These are phyloP conservation scores for Fusarium dimerum DNA, from an alignment of 2,329 filamentous ascomycete genomes.

Conservation along the genomic window DNA sequence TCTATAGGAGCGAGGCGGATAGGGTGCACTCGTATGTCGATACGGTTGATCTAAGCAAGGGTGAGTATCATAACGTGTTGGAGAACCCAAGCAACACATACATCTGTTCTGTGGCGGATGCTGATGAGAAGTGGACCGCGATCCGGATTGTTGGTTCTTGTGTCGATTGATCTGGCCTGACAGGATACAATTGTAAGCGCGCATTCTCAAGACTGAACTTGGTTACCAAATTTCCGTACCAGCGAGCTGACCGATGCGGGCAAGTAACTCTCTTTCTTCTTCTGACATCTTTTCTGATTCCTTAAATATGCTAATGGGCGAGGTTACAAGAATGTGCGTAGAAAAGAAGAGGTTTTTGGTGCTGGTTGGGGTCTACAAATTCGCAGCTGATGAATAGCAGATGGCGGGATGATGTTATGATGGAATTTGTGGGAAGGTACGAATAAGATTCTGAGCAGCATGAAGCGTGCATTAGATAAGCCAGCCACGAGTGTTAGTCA, in stretches of 20 bases:
- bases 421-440: not conserved
- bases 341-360: no score
- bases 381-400: not conserved
- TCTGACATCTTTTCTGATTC: constrained; percentile 41
- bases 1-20: constrained; percentile 37
- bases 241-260: constrained; percentile 54
- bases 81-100: constrained; percentile 28
- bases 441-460: not conserved
- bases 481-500: no score
- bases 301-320: not conserved
- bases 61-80: constrained; percentile 8
- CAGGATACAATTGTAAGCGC: constrained; percentile 22
- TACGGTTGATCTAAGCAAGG: constrained; percentile 32
- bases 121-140: constrained; percentile 31
- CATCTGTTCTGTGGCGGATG: constrained; percentile 36
- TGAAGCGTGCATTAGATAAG: not conserved
- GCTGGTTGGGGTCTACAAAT: not conserved
- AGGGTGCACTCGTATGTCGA: constrained; percentile 35
- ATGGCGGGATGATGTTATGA: not conserved
- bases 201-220: constrained; percentile 6
- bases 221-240: constrained; percentile 36
- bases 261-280: constrained; percentile 55
- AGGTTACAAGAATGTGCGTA: no score
- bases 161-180: constrained; percentile 78
- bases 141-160: constrained; percentile 62